These are phyloP conservation scores for Rosellinia necatrix DNA, from an alignment of 2,329 filamentous ascomycete genomes.

Conservation along the genomic window DNA sequence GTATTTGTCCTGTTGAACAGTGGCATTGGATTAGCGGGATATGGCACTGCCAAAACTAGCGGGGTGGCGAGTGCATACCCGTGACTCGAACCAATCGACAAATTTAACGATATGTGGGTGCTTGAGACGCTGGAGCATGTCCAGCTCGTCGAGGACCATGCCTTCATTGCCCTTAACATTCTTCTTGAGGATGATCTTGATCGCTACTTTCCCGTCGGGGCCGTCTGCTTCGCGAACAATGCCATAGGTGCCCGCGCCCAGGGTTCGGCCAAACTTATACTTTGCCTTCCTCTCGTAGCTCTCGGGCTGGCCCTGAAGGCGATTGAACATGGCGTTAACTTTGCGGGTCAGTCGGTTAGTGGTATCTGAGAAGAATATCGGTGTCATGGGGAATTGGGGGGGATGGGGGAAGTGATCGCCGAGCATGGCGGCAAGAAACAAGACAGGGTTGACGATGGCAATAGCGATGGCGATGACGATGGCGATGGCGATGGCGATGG, in stretches of 20 bases:
- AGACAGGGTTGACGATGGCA: no score
- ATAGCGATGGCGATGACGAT: background rate
- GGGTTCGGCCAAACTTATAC: conserved; percentile 90
- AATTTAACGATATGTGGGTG: conserved; percentile 97
- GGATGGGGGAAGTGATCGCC: background rate
- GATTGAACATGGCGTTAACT: conserved; percentile 92
- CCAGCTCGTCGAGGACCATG: conserved; percentile 98
- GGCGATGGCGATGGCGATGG: background rate
- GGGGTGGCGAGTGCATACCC: conserved; percentile 63
- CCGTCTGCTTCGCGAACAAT: conserved; percentile 95
- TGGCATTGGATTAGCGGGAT: conserved; percentile 18
- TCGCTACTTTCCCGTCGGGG: conserved; percentile 80
- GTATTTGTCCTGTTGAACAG: conserved; percentile 81
- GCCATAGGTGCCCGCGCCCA: conserved; percentile 96
- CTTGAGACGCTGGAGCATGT: conserved; percentile 87
- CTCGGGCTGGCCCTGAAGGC: conserved; percentile 93
- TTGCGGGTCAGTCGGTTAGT: conserved; percentile 12
- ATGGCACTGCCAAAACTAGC: background rate
- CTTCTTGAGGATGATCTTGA: conserved; percentile 99
- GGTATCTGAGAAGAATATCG: conserved; percentile 12
- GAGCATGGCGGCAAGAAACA: background rate
- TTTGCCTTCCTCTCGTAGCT: conserved; percentile 98
- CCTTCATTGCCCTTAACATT: conserved; percentile 97
- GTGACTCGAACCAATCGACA: conserved; percentile 98
- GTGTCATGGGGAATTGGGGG: background rate